phyloP scores from a whole-genome alignment of 2,329 filamentous ascomycete genomes.

The Curvularia spicifera region DNA sequence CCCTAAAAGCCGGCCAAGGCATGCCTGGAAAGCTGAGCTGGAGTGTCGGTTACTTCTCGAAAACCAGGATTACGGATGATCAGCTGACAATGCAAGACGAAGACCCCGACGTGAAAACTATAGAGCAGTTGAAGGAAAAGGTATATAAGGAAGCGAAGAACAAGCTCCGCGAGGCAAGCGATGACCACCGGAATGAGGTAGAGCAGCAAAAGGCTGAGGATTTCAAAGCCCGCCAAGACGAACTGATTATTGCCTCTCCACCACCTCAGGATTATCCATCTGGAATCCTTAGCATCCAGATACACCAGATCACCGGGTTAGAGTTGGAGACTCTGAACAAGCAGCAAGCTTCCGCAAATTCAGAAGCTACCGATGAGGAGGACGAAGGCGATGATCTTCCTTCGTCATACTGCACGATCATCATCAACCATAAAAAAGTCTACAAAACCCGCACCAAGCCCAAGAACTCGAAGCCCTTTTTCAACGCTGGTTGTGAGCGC shows the following conservation, averaged over 20 bases:
- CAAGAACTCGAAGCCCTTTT: constrained; percentile 79
- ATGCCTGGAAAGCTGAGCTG: constrained; percentile 74
- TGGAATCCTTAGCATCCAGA: constrained; percentile 72
- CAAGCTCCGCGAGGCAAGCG: constrained; percentile 70
- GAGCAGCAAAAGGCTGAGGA: constrained; percentile 73
- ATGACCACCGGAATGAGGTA: constrained; percentile 66
- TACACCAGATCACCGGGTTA: constrained; percentile 75
- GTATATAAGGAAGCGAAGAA: constrained; percentile 61
- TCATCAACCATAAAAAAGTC: constrained; percentile 72
- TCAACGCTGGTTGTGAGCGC: constrained; percentile 76
- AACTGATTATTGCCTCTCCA: constrained; percentile 71
- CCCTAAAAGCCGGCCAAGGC: constrained; percentile 67
- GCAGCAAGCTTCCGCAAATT: constrained; percentile 54
- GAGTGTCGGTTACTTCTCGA: constrained; percentile 75
- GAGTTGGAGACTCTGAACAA: constrained; percentile 68
- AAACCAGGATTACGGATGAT: constrained; percentile 66
- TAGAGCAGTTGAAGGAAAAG: constrained; percentile 65
- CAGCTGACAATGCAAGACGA: constrained; percentile 68
- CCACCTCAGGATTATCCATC: constrained; percentile 67
- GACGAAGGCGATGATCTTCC: constrained; percentile 70
- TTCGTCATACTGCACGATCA: constrained; percentile 74
- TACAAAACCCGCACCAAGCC: constrained; percentile 78
- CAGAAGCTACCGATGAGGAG: constrained; percentile 63
- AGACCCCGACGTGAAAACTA: constrained; percentile 62
- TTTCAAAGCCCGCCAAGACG: constrained; percentile 62